These are phyloP conservation scores for Endothia cerciana DNA, from an alignment of 2,329 filamentous ascomycete species.

Conservation along the genomic window DNA sequence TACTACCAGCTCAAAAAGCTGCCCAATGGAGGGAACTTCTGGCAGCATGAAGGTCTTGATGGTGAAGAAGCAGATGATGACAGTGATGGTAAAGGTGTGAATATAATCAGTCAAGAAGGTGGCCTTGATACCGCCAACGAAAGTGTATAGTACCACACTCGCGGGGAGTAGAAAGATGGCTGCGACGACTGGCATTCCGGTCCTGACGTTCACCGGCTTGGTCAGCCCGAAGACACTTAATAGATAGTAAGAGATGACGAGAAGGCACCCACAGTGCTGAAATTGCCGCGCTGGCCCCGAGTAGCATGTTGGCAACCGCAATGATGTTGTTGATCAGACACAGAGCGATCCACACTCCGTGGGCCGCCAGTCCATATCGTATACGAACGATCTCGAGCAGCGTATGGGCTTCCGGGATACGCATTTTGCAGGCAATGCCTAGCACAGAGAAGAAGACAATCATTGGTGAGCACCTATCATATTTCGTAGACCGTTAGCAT, in stretches of 20 bases:
- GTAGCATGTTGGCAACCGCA: conserved; percentile 56
- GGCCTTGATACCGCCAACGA: conserved; percentile 45
- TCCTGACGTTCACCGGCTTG: conserved; percentile 1
- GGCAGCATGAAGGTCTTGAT: conserved; percentile 42
- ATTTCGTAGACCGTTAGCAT: background rate
- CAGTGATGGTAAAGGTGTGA: conserved; percentile 58
- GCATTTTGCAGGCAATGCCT: conserved; percentile 55
- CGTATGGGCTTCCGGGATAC: conserved; percentile 58
- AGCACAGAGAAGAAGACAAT: conserved; percentile 59
- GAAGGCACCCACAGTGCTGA: conserved; percentile 34
- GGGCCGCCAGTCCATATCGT: conserved; percentile 51
- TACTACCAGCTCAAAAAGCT: conserved; percentile 55
- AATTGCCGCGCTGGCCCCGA: conserved; percentile 49
- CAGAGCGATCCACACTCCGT: conserved; percentile 55
- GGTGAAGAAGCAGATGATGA: conserved; percentile 54
- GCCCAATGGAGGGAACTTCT: conserved; percentile 51
- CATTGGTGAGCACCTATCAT: conserved; percentile 50
- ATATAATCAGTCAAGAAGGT: conserved; percentile 55
- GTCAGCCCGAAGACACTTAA: background rate
- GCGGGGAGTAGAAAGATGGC: conserved; percentile 50
- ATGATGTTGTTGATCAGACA: conserved; percentile 60
- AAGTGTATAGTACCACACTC: conserved; percentile 45
- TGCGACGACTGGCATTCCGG: conserved; percentile 38
- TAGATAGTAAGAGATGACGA: background rate
- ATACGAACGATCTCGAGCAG: conserved; percentile 57